Conservation (phyloP, 352 stramenopile species). For the Globisporangium radiosum region DNA sequence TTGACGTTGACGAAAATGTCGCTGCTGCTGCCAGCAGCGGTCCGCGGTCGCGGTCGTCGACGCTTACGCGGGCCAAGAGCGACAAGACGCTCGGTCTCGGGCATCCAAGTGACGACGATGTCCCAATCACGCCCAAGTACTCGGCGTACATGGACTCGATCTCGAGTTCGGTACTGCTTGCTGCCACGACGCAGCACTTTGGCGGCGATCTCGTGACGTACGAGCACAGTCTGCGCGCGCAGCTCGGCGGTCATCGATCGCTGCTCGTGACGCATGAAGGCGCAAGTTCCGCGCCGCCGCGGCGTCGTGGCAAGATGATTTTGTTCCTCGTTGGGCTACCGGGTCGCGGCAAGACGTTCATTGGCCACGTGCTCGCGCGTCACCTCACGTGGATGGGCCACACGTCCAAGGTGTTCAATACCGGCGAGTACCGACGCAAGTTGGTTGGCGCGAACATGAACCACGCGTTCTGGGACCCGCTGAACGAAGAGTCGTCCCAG, state of each 20-base stretch:
- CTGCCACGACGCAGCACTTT: conserved; percentile 82
- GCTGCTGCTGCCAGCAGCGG: conserved; percentile 7
- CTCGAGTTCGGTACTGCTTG: conserved; percentile 66
- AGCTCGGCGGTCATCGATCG: conserved; percentile 69
- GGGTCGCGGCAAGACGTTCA: conserved; percentile 81
- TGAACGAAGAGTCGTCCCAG: conserved; percentile 61
- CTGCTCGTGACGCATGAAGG: conserved; percentile 34
- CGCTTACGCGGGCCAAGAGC: conserved; percentile 65
- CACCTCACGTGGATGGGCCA: conserved; percentile 86
- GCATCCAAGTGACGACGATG: conserved; percentile 3
- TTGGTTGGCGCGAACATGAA: conserved; percentile 62
- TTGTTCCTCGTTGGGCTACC: conserved; percentile 77
- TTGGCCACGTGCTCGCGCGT: conserved; percentile 71
- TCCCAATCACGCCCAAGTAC: conserved; percentile 45
- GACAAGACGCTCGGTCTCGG: conserved; percentile 47
- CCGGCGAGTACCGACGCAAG: conserved; percentile 69
- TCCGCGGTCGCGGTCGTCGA: conserved; percentile 37
- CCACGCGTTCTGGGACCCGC: conserved; percentile 77
- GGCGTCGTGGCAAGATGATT: conserved; percentile 64
- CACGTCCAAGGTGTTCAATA: conserved; percentile 77
- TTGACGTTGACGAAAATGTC: conserved; percentile 33
- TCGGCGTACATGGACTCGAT: conserved; percentile 59
- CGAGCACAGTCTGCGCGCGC: conserved; percentile 62
- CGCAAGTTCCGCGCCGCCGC: conserved; percentile 28
- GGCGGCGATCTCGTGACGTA: conserved; percentile 75